phyloP scores from a whole-genome alignment of 2,329 filamentous ascomycete genomes.

The Catunica adiposa region DNA sequence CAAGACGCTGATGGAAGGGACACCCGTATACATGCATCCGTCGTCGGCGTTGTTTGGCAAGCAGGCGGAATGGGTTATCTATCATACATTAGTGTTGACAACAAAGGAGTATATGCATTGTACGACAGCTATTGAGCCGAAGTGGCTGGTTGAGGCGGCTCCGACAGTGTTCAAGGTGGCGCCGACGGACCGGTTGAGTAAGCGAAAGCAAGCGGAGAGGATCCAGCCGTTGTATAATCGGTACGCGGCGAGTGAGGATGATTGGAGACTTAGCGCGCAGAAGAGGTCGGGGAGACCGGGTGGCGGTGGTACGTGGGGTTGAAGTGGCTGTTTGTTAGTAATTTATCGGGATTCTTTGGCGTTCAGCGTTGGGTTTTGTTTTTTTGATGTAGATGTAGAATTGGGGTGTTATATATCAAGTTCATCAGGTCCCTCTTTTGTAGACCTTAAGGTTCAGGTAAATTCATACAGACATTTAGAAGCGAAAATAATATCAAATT shows the following conservation, averaged over 20 bases:
- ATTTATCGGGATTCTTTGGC: not conserved
- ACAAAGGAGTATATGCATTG: conserved; percentile 98
- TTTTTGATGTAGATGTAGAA: not conserved
- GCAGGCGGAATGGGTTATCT: conserved; percentile 90
- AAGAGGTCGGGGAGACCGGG: conserved; percentile 68
- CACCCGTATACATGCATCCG: conserved; percentile 87
- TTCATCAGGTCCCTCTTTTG: no score
- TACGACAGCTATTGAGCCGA: conserved; percentile 84
- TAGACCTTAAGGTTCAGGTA: no score
- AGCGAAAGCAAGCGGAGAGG: conserved; percentile 82
- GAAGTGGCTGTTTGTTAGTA: conserved; percentile 14
- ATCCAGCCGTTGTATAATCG: conserved; percentile 93
- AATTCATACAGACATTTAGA: no score
- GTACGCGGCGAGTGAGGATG: conserved; percentile 68
- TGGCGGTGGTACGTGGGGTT: conserved; percentile 81
- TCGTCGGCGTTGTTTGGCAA: conserved; percentile 87
- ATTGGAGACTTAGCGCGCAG: conserved; percentile 87
- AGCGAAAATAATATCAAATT: not conserved
- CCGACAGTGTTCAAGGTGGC: conserved; percentile 98
- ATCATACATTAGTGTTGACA: conserved; percentile 77
- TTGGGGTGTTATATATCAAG: not conserved
- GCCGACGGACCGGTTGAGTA: conserved; percentile 68
- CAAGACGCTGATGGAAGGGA: conserved; percentile 91
- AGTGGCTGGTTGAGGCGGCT: conserved; percentile 87
- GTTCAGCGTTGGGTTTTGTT: not conserved